Evolutionary conservation across 192 early-diverging fungal species (phyloP).

Genomic region (Mortierella alpina): DNA sequence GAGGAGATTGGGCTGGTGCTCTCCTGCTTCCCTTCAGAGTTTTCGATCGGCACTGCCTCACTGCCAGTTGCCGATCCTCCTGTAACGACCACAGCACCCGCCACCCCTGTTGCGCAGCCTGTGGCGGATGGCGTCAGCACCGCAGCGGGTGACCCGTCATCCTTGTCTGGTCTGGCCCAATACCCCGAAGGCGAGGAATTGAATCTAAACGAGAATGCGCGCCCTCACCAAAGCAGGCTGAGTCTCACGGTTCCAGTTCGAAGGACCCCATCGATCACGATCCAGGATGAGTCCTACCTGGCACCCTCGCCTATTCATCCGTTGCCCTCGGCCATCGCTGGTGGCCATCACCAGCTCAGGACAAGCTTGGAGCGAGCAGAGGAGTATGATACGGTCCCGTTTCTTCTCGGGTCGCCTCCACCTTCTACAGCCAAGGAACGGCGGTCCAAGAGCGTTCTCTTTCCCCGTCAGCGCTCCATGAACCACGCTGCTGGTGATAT

Average conservation of each 20-base stretch:
- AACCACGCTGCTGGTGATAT: too few species aligned
- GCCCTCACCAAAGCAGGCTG: background rate
- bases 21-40: slow-evolving; percentile 35
- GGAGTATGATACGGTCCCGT: background rate
- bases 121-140: background rate
- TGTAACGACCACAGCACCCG: background rate
- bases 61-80: background rate
- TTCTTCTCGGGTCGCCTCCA: slow-evolving; percentile 1
- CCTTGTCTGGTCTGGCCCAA: background rate
- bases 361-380: background rate
- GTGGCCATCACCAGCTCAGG: slow-evolving; percentile 24
- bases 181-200: background rate
- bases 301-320: slow-evolving; percentile 45
- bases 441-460: slow-evolving; percentile 35
- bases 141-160: background rate
- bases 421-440: slow-evolving; percentile 13
- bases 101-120: background rate
- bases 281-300: slow-evolving; percentile 38
- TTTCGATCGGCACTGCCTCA: slow-evolving; percentile 24
- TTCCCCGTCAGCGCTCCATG: background rate
- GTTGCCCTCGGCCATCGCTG: slow-evolving; percentile 24
- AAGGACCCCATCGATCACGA: slow-evolving; percentile 41
- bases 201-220: slow-evolving; percentile 17
- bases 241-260: slow-evolving; percentile 11
- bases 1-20: slow-evolving; percentile 30